These are phyloP conservation scores for Haematococcus lacustris DNA, from an alignment of 139 green algal species.

Conservation along the genomic window DNA sequence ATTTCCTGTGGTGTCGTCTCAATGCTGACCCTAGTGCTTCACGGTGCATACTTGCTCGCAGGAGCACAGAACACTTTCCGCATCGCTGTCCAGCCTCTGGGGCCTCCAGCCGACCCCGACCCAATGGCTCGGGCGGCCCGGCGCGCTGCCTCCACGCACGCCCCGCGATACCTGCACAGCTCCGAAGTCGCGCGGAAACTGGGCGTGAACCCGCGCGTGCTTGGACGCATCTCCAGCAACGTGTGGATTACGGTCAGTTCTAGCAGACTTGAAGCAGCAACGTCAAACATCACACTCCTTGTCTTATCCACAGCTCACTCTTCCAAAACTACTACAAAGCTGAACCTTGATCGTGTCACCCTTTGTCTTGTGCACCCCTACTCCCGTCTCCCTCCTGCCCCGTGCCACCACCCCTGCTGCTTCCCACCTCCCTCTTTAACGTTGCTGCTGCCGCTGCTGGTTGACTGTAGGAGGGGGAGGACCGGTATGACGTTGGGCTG, in stretches of 20 bases:
- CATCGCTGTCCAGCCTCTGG: constrained; percentile 1
- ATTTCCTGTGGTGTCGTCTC: too few relatives aligned
- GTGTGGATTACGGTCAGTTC: constrained; percentile 54
- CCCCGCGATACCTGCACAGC: constrained; percentile 44
- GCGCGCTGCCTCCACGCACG: constrained; percentile 29
- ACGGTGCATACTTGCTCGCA: background rate
- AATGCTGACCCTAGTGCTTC: background rate
- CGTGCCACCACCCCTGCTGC: too few relatives aligned
- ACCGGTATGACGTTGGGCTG: constrained; percentile 74
- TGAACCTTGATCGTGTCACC: too few relatives aligned
- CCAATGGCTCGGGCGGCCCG: constrained; percentile 10
- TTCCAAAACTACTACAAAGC: too few relatives aligned
- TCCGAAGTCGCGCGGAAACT: constrained; percentile 38
- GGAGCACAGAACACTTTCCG: background rate
- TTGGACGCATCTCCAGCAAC: constrained; percentile 67
- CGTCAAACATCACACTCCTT: too few relatives aligned
- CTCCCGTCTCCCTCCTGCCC: too few relatives aligned
- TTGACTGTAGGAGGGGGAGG: constrained; percentile 32
- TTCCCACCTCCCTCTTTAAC: too few relatives aligned
- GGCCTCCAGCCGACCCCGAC: background rate
- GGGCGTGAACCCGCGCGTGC: constrained; percentile 42
- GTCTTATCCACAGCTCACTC: too few relatives aligned
- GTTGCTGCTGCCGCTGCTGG: too few relatives aligned
- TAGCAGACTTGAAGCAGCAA: too few relatives aligned
- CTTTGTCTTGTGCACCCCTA: too few relatives aligned